These are phyloP conservation scores for Zasmidium citrigriseum DNA, from an alignment of 2,329 filamentous ascomycete genomes.

Conservation along the genomic window DNA sequence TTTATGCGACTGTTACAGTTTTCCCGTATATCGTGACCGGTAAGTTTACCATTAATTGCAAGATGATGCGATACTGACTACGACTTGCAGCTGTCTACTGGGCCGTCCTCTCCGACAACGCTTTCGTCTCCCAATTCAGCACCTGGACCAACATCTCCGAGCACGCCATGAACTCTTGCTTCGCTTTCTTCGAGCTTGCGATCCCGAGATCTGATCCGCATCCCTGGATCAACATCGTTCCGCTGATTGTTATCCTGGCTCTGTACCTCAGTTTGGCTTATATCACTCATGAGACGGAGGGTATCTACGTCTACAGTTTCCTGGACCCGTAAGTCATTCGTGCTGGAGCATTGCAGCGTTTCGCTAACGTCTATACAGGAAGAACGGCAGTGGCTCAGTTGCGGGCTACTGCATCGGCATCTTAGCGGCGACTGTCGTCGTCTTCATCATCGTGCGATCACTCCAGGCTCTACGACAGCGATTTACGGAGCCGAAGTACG, in stretches of 20 bases:
- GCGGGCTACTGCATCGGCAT: slow-evolving; percentile 63
- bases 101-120: slow-evolving; percentile 38
- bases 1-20: slow-evolving; percentile 45
- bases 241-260: slow-evolving; percentile 68
- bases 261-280: slow-evolving; percentile 75
- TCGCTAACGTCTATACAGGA: not conserved
- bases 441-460: slow-evolving; percentile 46
- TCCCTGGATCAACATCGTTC: slow-evolving; percentile 66
- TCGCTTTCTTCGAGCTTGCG: slow-evolving; percentile 74
- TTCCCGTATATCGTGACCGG: slow-evolving; percentile 48
- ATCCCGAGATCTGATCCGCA: slow-evolving; percentile 65
- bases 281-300: slow-evolving; percentile 67
- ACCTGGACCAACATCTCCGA: slow-evolving; percentile 66
- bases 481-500: slow-evolving; percentile 10
- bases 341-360: not conserved
- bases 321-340: slow-evolving; percentile 58
- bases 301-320: slow-evolving; percentile 77
- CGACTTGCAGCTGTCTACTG: slow-evolving; percentile 46
- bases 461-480: slow-evolving; percentile 41
- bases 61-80: not conserved
- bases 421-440: slow-evolving; percentile 34
- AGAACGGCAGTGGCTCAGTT: slow-evolving; percentile 51
- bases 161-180: slow-evolving; percentile 72
- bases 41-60: slow-evolving; percentile 27
- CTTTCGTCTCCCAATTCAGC: slow-evolving; percentile 38